Evolutionary conservation across 768 basidiomycete species (phyloP).

Genomic region (Boletus rubescentipes): DNA sequence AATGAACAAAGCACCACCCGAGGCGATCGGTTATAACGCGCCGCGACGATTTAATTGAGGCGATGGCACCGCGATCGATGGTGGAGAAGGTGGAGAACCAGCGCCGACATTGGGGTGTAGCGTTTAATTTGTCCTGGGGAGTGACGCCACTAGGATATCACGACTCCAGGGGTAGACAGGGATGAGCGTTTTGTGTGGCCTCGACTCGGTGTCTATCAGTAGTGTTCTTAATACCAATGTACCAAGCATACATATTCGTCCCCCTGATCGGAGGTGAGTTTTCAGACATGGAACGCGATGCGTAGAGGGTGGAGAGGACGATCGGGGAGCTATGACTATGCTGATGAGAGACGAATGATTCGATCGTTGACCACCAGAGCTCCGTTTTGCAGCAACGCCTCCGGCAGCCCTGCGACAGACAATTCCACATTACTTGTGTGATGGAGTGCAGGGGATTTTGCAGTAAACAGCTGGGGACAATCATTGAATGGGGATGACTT

Average conservation of each 20-base stretch:
- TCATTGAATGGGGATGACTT: neutral
- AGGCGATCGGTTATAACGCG: neutral
- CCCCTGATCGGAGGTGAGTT: too few species aligned
- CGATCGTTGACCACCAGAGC: neutral
- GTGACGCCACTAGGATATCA: neutral
- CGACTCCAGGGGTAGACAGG: neutral
- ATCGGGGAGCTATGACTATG: neutral
- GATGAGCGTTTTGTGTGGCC: neutral
- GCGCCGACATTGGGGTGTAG: too few species aligned
- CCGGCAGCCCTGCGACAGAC: too few species aligned
- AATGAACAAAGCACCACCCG: too few species aligned
- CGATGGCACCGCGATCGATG: neutral
- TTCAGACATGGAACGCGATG: neutral
- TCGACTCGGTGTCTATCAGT: too few species aligned
- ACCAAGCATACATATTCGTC: too few species aligned
- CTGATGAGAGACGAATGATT: neutral
- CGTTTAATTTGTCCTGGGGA: neutral
- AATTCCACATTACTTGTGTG: too few species aligned
- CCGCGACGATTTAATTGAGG: neutral
- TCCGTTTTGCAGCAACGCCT: too few species aligned
- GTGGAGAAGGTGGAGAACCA: neutral
- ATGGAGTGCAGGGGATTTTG: too few species aligned
- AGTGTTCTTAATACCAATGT: too few species aligned
- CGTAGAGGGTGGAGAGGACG: neutral
- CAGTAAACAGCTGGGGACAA: neutral